These are phyloP conservation scores for Geranomyces michiganensis DNA, from an alignment of 192 early-diverging fungal species.

Conservation along the genomic window DNA sequence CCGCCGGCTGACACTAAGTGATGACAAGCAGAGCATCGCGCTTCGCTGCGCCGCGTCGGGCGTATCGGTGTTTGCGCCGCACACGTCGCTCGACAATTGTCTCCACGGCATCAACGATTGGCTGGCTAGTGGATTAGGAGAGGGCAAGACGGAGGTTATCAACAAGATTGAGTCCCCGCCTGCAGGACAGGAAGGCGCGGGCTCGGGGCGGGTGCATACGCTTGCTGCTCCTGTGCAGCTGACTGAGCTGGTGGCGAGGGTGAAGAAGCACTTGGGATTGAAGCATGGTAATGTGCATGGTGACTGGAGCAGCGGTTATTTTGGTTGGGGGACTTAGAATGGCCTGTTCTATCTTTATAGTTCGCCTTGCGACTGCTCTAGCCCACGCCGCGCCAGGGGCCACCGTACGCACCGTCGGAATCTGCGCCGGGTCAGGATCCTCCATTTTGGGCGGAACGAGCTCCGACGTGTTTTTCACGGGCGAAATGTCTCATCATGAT, in stretches of 20 bases:
- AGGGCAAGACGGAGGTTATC: slow-evolving; percentile 41
- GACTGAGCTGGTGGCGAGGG: slow-evolving; percentile 52
- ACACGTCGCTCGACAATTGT: slow-evolving; percentile 85
- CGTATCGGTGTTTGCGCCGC: slow-evolving; percentile 87
- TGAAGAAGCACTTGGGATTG: slow-evolving; percentile 71
- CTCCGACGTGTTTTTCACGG: slow-evolving; percentile 87
- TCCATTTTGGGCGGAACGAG: slow-evolving; percentile 60
- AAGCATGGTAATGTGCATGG: slow-evolving; percentile 49
- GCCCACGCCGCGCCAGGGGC: slow-evolving; percentile 39
- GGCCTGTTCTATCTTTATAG: slow-evolving; percentile 27
- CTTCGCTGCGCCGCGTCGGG: slow-evolving; percentile 77
- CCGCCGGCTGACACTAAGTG: slow-evolving; percentile 74
- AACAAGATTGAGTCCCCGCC: slow-evolving; percentile 51
- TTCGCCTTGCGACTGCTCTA: slow-evolving; percentile 73
- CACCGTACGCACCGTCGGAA: slow-evolving; percentile 75
- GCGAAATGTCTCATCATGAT: slow-evolving; percentile 96
- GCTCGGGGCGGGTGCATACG: slow-evolving; percentile 67
- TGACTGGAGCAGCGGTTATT: too few species aligned
- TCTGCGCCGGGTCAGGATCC: slow-evolving; percentile 89
- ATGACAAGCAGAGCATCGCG: slow-evolving; percentile 81
- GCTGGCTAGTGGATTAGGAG: slow-evolving; percentile 72
- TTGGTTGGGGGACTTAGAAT: too few species aligned
- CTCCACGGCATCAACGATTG: slow-evolving; percentile 89
- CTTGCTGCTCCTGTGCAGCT: slow-evolving; percentile 59
- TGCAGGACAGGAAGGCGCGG: slow-evolving; percentile 56